phyloP scores from a whole-genome alignment of 2,329 filamentous ascomycete genomes.

The Trichoderma lentiforme region DNA sequence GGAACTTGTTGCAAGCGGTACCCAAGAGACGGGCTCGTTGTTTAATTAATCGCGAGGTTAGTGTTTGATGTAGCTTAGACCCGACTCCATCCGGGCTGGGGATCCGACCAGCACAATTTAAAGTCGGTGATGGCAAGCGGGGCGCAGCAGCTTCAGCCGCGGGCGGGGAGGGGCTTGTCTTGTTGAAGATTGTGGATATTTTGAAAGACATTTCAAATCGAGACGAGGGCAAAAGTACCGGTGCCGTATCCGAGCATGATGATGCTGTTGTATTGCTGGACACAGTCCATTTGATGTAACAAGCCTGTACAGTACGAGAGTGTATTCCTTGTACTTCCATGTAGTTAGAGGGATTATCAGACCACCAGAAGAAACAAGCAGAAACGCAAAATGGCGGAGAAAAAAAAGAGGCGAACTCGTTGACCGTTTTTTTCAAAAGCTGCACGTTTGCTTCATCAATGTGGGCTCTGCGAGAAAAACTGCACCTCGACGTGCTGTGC shows the following conservation, averaged over 20 bases:
- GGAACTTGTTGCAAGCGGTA: neutral
- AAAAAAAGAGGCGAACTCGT: neutral
- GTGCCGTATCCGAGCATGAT: neutral
- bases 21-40: neutral
- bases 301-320: neutral
- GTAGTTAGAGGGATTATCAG: neutral
- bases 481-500: neutral
- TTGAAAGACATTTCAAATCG: neutral
- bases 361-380: neutral
- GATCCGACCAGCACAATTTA: neutral
- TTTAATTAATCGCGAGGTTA: neutral
- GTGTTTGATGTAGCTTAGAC: neutral
- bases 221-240: neutral
- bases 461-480: neutral
- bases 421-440: neutral
- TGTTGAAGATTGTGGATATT: neutral
- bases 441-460: neutral
- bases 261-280: neutral
- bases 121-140: neutral
- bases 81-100: neutral
- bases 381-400: neutral
- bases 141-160: neutral
- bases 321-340: neutral
- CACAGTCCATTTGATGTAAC: too few species aligned
- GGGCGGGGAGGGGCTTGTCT: neutral